Evolutionary conservation across 371 early-diverging fungal genomes (phyloP), one percentile per base, ranked within the genome.

Genomic region (Mortierella sp.): DNA sequence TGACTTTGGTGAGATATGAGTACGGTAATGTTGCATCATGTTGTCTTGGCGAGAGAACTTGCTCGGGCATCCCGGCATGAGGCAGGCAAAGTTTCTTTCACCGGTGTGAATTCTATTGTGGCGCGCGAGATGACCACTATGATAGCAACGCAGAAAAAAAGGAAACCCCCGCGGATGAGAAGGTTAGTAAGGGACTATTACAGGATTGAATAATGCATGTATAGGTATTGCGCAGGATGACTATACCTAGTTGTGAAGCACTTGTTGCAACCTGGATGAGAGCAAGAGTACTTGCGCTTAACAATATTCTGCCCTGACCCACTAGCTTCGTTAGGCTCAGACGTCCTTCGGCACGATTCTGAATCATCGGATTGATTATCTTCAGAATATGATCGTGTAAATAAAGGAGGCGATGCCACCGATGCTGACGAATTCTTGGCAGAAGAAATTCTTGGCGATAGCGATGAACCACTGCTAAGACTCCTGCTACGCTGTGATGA

Each of bases 41-140:
- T 95, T 94, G 78, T 95, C 96, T 70, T 94, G 94, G 53, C 98
- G 89, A 62, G 95, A 94, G 82, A 97, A 97, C 58, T 90, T 87
- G 74, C 94, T 94, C 40, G 90, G 86, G 76, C 98, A 97, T 16
- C 91, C 92, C 38, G 93, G 91, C 77, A 90, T 88, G 32, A 93
- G 77, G 77, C 98, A 97, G 45, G 91, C 88, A 83, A 94, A 97
- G 60, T 96, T 96, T 81, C 94, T 96, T 84, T 97, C 97, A 32
- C 96, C 96, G 0, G 97, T 96, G 76, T 96, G 97, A 67, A 96
- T 96, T n/a, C 96, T 87, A 76, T 94, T 91, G 85, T 97, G 97
- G 53, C 97, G 88, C 40, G 96, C 95, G 59, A 97, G 83, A 84
- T 97, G 94, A 0, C 94, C 94, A 83, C 95, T 94, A 58, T 16